Percentiles rank a stretch among this genome's conserved stretches.
These are phyloP conservation scores for Chlorokybus atmophyticus DNA, from an alignment of 139 green algal species.

Conservation along the genomic window DNA sequence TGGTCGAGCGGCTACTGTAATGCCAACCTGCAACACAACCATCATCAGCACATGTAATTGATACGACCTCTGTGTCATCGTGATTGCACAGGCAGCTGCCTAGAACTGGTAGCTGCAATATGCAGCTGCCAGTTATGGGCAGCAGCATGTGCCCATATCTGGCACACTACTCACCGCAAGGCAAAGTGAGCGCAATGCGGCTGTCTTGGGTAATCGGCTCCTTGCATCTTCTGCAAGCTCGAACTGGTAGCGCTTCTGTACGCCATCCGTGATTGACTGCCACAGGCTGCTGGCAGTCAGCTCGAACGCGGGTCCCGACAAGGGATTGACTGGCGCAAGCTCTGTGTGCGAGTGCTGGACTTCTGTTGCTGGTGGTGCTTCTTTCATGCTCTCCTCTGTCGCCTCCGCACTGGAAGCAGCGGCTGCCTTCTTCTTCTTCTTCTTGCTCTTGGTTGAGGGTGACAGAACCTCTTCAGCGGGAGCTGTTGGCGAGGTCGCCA, in stretches of 20 bases:
- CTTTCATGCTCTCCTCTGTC: not conserved
- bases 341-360: not conserved
- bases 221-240: slow-evolving; percentile 16
- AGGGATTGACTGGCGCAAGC: not conserved
- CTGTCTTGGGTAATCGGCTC: slow-evolving; percentile 6
- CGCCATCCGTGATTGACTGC: not conserved
- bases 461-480: no score
- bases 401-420: no score
- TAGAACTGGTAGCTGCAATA: no score
- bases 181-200: slow-evolving; percentile 17
- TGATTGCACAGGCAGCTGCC: no score
- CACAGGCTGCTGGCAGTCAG: not conserved
- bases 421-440: not conserved
- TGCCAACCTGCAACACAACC: slow-evolving; percentile 37
- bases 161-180: slow-evolving; percentile 22
- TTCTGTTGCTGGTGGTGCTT: not conserved
- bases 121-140: not conserved
- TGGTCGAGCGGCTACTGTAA: slow-evolving; percentile 14
- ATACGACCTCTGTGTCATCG: no score
- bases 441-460: not conserved
- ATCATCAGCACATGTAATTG: no score
- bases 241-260: slow-evolving; percentile 7
- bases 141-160: no score
- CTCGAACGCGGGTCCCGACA: not conserved
- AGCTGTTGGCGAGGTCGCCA: not conserved